A percentile compares a stretch with the other conserved stretches of the same genome.
These are phyloP conservation scores for Leccinum subgranulosum DNA, from an alignment of 768 basidiomycete genomes.

Conservation along the genomic window DNA sequence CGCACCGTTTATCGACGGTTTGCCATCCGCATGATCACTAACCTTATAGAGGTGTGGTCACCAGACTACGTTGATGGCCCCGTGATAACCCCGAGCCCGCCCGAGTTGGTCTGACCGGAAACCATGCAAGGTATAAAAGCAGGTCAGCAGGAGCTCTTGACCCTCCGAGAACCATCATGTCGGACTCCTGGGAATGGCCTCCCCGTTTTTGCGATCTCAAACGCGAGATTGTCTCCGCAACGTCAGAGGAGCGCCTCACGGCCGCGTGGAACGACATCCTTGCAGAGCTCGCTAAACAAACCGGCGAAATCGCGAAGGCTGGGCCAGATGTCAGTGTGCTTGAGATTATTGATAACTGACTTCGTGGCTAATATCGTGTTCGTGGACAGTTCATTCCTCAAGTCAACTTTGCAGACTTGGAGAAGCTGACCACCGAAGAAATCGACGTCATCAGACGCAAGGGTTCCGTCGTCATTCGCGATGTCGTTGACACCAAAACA, in stretches of 20 bases:
- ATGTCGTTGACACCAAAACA: constrained; percentile 55
- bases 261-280: constrained; percentile 60
- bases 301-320: constrained; percentile 41
- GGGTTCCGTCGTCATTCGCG: constrained; percentile 60
- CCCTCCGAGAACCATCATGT: constrained; percentile 11
- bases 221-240: constrained; percentile 48
- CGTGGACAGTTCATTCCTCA: constrained; percentile 54
- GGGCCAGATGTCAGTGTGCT: constrained; percentile 46
- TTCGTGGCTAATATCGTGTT: neutral
- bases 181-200: constrained; percentile 12
- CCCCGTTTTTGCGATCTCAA: constrained; percentile 57
- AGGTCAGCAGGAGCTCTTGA: neutral
- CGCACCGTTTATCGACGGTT: no score
- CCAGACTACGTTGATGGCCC: neutral
- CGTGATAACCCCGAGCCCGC: neutral
- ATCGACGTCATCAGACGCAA: constrained; percentile 48
- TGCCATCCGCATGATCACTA: neutral
- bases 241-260: constrained; percentile 47
- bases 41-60: neutral
- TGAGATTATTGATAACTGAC: neutral
- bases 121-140: constrained; percentile 12
- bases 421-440: constrained; percentile 42
- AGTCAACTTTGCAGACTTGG: constrained; percentile 54
- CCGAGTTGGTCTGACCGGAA: neutral
- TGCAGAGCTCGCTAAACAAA: constrained; percentile 44